These are phyloP conservation scores for Brassica balearica DNA, from an alignment of 441 rosid genomes.

Conservation along the genomic window DNA sequence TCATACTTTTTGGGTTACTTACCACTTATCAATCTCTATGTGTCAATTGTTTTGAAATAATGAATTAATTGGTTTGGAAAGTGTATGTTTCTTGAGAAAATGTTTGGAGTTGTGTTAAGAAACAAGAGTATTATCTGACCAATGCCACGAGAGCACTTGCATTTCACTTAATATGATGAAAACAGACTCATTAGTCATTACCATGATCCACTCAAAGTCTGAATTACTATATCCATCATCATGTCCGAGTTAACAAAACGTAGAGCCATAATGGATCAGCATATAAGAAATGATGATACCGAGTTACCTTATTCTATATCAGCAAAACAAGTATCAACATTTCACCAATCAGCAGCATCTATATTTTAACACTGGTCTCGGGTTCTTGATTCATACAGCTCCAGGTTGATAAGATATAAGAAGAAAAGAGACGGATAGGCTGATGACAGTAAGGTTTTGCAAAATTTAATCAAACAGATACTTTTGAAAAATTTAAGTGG, in stretches of 20 bases:
- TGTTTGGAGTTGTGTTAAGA: not conserved
- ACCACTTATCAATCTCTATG: conserved; percentile 4
- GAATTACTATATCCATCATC: not conserved
- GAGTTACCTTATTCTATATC: not conserved
- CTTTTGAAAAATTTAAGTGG: too few relatives aligned
- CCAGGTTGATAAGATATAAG: too few relatives aligned
- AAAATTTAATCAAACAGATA: too few relatives aligned
- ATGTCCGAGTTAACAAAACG: not conserved
- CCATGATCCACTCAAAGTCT: too few relatives aligned
- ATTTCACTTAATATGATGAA: too few relatives aligned
- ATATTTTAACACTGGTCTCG: not conserved
- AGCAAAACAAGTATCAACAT: not conserved
- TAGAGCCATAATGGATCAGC: not conserved
- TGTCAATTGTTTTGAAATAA: not conserved
- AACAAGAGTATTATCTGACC: too few relatives aligned
- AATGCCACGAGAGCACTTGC: too few relatives aligned
- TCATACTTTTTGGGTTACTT: not conserved
- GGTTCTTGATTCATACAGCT: not conserved
- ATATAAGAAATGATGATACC: not conserved
- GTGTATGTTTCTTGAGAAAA: not conserved
- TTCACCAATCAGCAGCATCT: not conserved
- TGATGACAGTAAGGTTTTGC: not conserved
- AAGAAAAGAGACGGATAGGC: not conserved
- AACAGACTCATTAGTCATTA: too few relatives aligned
- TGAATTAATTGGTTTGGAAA: not conserved